phyloP scores from a whole-genome alignment of 345 rosid species.

The Fremontodendron californicum region DNA sequence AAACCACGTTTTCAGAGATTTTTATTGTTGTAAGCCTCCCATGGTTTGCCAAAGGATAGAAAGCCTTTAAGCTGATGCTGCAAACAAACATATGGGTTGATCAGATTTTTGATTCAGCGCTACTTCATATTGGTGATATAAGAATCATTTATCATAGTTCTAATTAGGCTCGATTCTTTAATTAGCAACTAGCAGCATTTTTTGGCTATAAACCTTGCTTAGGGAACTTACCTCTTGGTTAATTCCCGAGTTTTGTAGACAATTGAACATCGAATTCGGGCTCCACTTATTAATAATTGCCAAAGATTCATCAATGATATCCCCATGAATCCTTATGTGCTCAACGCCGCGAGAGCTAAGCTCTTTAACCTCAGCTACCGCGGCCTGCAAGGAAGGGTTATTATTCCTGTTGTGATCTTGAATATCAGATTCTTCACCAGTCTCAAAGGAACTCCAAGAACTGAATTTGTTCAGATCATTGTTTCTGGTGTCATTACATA shows the following conservation, averaged over 20 bases:
- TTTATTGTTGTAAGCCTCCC: constrained; percentile 23
- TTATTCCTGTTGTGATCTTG: constrained; percentile 4
- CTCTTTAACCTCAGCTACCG: constrained; percentile 13
- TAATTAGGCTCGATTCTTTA: background rate
- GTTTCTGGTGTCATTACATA: background rate
- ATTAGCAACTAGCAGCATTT: background rate
- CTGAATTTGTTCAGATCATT: constrained; percentile 19
- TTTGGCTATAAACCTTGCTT: background rate
- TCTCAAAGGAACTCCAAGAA: constrained; percentile 19
- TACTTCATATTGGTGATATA: background rate
- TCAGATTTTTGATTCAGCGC: background rate
- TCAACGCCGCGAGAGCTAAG: constrained; percentile 7
- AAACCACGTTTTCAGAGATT: constrained; percentile 8
- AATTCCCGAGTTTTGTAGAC: constrained; percentile 23
- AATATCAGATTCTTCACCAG: constrained; percentile 16
- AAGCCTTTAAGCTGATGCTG: constrained; percentile 36
- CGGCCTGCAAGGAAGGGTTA: constrained; percentile 3
- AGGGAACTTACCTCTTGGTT: constrained; percentile 31
- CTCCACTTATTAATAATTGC: constrained; percentile 32
- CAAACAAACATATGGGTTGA: constrained; percentile 1
- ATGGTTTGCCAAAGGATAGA: constrained; percentile 26
- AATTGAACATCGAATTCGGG: constrained; percentile 23
- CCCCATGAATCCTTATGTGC: constrained; percentile 13
- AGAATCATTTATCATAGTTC: background rate
- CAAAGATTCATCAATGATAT: constrained; percentile 24